Evolutionary conservation across 345 rosid genomes (phyloP), one percentile per base, ranked within the genome.

Genomic region (Corchorus olitorius): DNA sequence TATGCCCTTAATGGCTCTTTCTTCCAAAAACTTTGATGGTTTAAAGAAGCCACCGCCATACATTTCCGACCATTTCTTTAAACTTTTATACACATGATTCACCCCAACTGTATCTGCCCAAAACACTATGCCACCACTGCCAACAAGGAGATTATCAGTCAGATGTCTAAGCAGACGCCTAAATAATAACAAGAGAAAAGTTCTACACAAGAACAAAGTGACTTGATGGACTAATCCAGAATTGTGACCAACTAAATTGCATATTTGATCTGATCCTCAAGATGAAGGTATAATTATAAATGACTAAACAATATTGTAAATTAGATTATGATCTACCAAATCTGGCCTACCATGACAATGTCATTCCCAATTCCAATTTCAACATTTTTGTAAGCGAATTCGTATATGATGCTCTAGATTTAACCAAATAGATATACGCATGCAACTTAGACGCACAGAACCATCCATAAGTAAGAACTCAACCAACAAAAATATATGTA

Each of bases 81-180:
- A 90, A 76, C 88, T 88, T 65, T 79, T 63, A 79, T 86, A 92
- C 33, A 93, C 63, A 78, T 89, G 89, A 64, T 84, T 83, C 0
- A 95, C 78, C 50, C 99, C 97, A 8, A 91, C 91, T 0, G 70
- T 27, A 77, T 96, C 98, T 1, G 93, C 99, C 98, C 99, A 93
- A 67, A 93, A 96, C n/a, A 96, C 77, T 37, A 96, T 68, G 71
- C 98, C 98, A 7, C 99, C 98, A 11, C 99, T 96, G 89, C 83
- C 73, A 79, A 35, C 80, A 45, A 70, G 16, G 45, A 68, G 52
- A 39, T 27, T 22, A 16, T 15, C 16, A 19, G 62, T 49, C 35
- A 67, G 55, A 71, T 72, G 55, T 17, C 17, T n/a, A 17, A 13
- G 0, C 12, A 50, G 5, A 16, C n/a, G 4, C 19, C 60, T 14